Evolutionary conservation across 345 rosid genomes (phyloP).

Genomic region (Gossypium sturtianum): DNA sequence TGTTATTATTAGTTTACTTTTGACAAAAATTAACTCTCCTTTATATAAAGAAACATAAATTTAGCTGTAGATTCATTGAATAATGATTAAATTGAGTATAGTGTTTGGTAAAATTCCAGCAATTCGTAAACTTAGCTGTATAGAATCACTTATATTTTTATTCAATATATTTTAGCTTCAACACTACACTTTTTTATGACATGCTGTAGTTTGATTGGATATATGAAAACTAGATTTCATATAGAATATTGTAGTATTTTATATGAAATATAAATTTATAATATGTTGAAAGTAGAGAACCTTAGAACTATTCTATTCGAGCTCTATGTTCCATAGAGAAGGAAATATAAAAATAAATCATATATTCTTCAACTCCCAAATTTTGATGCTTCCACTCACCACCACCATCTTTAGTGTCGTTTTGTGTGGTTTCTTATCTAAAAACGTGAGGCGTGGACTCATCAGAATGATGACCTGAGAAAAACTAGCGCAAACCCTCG

Average conservation of each 20-base stretch:
- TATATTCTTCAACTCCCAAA: background rate
- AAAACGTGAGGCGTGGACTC: constrained; percentile 2
- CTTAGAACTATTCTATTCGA: background rate
- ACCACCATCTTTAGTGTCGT: background rate
- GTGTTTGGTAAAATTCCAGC: background rate
- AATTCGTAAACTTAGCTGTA: background rate
- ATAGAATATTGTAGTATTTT: background rate
- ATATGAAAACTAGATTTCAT: background rate
- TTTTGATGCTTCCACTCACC: background rate
- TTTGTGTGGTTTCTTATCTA: background rate
- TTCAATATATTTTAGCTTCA: background rate
- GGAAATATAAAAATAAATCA: too few relatives aligned
- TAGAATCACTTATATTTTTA: background rate
- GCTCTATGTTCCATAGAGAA: background rate
- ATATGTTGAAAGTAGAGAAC: background rate
- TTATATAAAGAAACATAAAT: too few relatives aligned
- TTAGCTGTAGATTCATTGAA: background rate
- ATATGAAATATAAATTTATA: background rate
- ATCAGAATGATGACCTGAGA: background rate
- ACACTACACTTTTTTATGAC: background rate
- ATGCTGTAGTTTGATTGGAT: background rate
- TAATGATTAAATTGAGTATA: background rate
- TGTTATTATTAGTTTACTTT: too few relatives aligned
- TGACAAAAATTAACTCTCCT: too few relatives aligned
- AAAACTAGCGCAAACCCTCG: background rate